A percentile compares a stretch with the other conserved stretches of the same genome.
Conservation (phyloP, 2,329 filamentous ascomycete species). For the Talaromyces sp. region DNA sequence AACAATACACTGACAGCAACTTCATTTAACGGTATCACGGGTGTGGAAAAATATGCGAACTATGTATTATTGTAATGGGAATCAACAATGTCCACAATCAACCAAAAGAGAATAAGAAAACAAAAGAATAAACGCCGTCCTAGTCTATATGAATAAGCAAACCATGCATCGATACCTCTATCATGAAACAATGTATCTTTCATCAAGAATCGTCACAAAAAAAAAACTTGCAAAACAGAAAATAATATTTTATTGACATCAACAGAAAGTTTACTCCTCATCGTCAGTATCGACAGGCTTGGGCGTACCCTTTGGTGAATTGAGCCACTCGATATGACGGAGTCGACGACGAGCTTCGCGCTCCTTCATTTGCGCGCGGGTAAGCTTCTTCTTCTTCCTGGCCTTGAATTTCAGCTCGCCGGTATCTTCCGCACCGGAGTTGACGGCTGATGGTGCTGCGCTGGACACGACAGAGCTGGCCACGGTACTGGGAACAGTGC, state of each 20-base stretch:
- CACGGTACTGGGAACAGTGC: conserved; percentile 44
- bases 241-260: neutral
- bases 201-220: conserved; percentile 11
- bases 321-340: conserved; percentile 77
- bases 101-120: neutral
- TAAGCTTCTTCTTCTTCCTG: conserved; percentile 98
- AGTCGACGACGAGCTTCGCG: conserved; percentile 80
- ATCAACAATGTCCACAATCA: neutral
- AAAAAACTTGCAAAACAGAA: neutral
- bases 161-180: conserved; percentile 12
- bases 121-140: conserved; percentile 12
- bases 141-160: conserved; percentile 15
- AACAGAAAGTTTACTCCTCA: conserved; percentile 47
- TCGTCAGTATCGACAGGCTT: conserved; percentile 75
- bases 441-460: conserved; percentile 57
- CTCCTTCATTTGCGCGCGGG: conserved; percentile 93
- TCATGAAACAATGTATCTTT: conserved; percentile 9
- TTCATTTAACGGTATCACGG: neutral
- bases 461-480: conserved; percentile 59
- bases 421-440: conserved; percentile 79
- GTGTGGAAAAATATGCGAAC: neutral
- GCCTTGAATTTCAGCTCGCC: conserved; percentile 77
- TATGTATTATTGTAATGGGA: neutral
- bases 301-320: conserved; percentile 79
- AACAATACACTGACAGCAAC: neutral